Evolutionary conservation across 2,329 filamentous ascomycete genomes (phyloP), one percentile per base, ranked within the genome.

Genomic region (Aspergillus candidus): DNA sequence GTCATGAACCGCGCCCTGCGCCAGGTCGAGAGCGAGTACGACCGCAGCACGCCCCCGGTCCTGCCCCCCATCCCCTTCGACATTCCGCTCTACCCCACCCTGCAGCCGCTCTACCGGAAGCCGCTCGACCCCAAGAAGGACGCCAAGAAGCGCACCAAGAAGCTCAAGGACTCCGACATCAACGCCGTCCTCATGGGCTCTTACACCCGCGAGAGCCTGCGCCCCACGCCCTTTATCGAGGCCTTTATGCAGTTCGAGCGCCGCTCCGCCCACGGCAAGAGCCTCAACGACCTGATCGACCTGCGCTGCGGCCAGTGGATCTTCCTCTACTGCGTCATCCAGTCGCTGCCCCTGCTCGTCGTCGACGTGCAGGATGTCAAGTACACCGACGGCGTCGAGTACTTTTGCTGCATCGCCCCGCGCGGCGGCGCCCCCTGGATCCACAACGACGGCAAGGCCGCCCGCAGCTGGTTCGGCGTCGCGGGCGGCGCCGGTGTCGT

Each of bases 11-110:
- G 82, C 32, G 88, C 86, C 2, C 72, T 97, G 36, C 82, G 91
- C 42, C 83, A 82, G 50, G 78, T 96, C 11, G 75, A 96, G 51
- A 83, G 79, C 53, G 91, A 97, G 67, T 96, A 89, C 59, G 93
- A 98, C 62, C 81, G 85, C 47, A 91, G 86, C 7, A 87, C 84
- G 11, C 88, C 91, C 1, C 93, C 93, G 0, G 89, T 97, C 0
- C 79, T 91, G 47, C 93, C 93, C 0, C 88, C 91, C 0, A 82
- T 97, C 43, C 91, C 93, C 0, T 97, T 91, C 59, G 91, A 97
- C 61, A 74, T 88, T 4, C 91, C 93, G 3, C 78, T 83, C 52
- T 68, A 94, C 17, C 91, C 91, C 1, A 78, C 76, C 1, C 76
- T 94, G 56, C 74, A 76, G 29, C 72, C 79, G 1, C 75, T 88